Evolutionary conservation across 139 green algal species (phyloP), one percentile per base, ranked within the genome.

Genomic region (Eudorina sp.): DNA sequence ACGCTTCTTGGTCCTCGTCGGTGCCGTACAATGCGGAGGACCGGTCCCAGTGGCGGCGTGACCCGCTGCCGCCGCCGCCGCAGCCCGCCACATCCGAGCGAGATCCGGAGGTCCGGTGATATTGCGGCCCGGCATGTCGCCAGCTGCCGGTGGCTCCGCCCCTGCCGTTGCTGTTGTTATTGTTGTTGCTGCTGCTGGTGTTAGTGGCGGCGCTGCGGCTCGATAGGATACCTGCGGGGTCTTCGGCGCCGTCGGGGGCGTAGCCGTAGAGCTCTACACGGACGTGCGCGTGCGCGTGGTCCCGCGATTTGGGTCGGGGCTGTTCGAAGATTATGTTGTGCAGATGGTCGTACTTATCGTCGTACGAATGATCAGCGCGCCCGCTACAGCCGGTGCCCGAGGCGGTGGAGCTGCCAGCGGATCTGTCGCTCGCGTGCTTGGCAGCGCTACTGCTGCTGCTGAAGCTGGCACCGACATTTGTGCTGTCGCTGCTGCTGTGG

Each of bases 321-420:
- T 16, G 69, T 53, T 88, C 62, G 21, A 88, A 88, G 1, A 88
- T 7, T 1, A 88, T 40, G 64, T 88, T 88, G 36, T 88, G 66
- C 21, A 80, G 45, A 34, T 80, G 46, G 66, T 69, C 46, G 64
- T 87, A 74, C n/a, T 70, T 34, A 48, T 48, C 43, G 66, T 69
- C 46, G 45, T 87, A 74, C 25, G 29, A 19, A 45, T 70, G 25
- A 51, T 60, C 27, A 55, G 34, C 14, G 14, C 4, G 7, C 53
- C 55, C 25, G 64, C 8, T 34, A 45, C 29, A 8, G 8, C 16
- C 45, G 51, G 23, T 72, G 27, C 18, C 34, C 29, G 5, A 45
- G 4, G n/a, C 29, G 53, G 18, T 23, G 45, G 9, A 27, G 43
- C 27, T 64, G 73, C 29, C 34, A 41, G 21, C n/a, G n/a, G n/a